phyloP scores from a whole-genome alignment of 176 grass and related monocot species.

The Lolium perenne region DNA sequence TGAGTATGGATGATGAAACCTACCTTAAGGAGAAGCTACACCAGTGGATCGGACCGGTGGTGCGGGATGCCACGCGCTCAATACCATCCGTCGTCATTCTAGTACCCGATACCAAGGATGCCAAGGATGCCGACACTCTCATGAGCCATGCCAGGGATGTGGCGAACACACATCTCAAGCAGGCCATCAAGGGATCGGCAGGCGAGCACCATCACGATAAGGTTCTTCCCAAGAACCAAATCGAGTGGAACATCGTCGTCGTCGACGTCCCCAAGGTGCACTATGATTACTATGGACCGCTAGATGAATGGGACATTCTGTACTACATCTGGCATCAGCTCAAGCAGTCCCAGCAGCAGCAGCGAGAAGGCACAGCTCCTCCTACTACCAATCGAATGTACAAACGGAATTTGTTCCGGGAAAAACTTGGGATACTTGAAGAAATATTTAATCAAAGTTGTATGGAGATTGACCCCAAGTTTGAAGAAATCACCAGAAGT shows the following conservation, averaged over 20 bases:
- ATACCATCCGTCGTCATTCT: neutral
- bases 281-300: neutral
- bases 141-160: accelerated
- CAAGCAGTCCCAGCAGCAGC: no score
- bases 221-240: no score
- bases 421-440: no score
- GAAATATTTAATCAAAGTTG: no score
- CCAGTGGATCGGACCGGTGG: neutral
- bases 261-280: neutral
- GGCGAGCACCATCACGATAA: no score
- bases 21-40: neutral
- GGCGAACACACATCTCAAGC: neutral
- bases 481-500: no score
- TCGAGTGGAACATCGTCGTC: neutral
- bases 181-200: neutral
- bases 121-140: neutral
- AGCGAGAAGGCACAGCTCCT: neutral
- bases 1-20: neutral
- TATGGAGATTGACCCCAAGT: neutral
- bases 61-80: no score
- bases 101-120: neutral
- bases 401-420: neutral
- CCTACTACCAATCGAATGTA: neutral
- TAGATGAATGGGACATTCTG: neutral
- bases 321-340: neutral